phyloP scores from a whole-genome alignment of 2,329 filamentous ascomycete species.

The Neonectria neomacrospora region DNA sequence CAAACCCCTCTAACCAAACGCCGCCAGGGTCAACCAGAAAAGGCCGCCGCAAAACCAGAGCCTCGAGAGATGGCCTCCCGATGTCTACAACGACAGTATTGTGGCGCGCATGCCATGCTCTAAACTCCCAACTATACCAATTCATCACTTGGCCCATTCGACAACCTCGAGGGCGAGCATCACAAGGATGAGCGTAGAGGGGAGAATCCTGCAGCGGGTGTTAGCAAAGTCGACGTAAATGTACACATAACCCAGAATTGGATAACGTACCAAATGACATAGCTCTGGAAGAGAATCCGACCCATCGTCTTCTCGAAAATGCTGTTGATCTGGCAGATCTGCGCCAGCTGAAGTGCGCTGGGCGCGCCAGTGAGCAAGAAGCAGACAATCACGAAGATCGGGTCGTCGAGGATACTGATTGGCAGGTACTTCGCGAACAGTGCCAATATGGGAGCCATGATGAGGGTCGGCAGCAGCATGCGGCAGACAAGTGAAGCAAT shows the following conservation, averaged over 20 bases:
- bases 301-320: slow-evolving; percentile 97
- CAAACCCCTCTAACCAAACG: slow-evolving; percentile 20
- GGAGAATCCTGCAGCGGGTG: slow-evolving; percentile 76
- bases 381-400: slow-evolving; percentile 97
- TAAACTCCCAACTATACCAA: neutral
- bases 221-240: slow-evolving; percentile 43
- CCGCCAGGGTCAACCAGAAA: slow-evolving; percentile 6
- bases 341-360: slow-evolving; percentile 91
- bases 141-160: slow-evolving; percentile 75
- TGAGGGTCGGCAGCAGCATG: slow-evolving; percentile 89
- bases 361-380: slow-evolving; percentile 96
- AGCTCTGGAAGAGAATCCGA: slow-evolving; percentile 90
- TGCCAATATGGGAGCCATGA: slow-evolving; percentile 93
- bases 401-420: slow-evolving; percentile 94
- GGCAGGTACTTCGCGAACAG: slow-evolving; percentile 89
- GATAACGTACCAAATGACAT: slow-evolving; percentile 78
- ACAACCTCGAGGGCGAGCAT: slow-evolving; percentile 93
- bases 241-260: slow-evolving; percentile 26
- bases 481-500: slow-evolving; percentile 86
- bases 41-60: neutral
- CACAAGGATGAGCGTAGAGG: slow-evolving; percentile 89
- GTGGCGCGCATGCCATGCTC: neutral
- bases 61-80: neutral
- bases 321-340: slow-evolving; percentile 98
- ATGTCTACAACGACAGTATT: neutral